Evolutionary conservation across 495 filamentous ascomycete genomes (phyloP).

Genomic region (Aspergillus asperescens): DNA sequence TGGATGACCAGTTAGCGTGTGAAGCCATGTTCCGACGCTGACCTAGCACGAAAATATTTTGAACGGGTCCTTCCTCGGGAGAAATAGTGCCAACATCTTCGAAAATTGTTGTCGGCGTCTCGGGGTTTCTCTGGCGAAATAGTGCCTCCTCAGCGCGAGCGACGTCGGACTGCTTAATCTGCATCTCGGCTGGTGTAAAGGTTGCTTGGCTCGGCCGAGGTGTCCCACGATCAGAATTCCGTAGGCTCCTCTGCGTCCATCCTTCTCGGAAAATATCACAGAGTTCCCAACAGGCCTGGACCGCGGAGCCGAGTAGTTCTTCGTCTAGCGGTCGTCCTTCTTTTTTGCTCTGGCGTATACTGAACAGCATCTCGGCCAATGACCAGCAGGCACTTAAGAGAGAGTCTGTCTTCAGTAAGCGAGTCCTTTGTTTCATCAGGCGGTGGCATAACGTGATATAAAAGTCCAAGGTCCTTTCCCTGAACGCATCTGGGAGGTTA

Average conservation of each 20-base stretch:
- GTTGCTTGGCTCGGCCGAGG: slow-evolving; percentile 74
- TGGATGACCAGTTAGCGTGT: slow-evolving; percentile 64
- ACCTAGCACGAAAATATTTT: slow-evolving; percentile 81
- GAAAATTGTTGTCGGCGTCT: slow-evolving; percentile 90
- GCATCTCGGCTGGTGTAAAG: slow-evolving; percentile 52
- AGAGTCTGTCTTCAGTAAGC: slow-evolving; percentile 70
- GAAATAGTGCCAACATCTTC: slow-evolving; percentile 75
- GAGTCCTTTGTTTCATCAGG: slow-evolving; percentile 85
- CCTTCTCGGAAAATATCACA: slow-evolving; percentile 91
- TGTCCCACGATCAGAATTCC: slow-evolving; percentile 81
- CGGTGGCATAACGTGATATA: slow-evolving; percentile 90
- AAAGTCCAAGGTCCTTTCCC: slow-evolving; percentile 85
- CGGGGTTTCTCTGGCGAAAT: slow-evolving; percentile 51
- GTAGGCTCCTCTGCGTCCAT: slow-evolving; percentile 82
- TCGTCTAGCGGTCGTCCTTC: slow-evolving; percentile 71
- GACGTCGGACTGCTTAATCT: slow-evolving; percentile 37
- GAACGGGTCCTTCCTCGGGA: slow-evolving; percentile 68
- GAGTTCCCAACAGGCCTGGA: slow-evolving; percentile 92
- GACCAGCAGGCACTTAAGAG: slow-evolving; percentile 85
- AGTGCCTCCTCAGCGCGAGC: slow-evolving; percentile 29
- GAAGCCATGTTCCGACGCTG: slow-evolving; percentile 37
- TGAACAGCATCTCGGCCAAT: slow-evolving; percentile 90
- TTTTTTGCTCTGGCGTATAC: slow-evolving; percentile 73
- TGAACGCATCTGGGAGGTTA: slow-evolving; percentile 78
- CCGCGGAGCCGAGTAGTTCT: slow-evolving; percentile 76